Conservation (phyloP, 73 alveolate species). For the Paramecium biaurelia region DNA sequence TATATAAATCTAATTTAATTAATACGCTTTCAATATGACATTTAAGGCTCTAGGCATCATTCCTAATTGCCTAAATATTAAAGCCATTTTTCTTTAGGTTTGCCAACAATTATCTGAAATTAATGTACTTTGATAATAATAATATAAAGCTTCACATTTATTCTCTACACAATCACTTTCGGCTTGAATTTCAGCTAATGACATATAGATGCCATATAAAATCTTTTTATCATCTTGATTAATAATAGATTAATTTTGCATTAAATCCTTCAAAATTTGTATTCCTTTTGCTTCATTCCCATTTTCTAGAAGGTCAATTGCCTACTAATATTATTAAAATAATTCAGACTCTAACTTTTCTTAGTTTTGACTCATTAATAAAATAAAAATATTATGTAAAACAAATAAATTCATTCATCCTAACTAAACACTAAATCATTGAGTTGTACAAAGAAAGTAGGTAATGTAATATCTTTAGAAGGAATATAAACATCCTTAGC, state of each 20-base stretch:
- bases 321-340: background rate
- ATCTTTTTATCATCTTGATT: conserved; percentile 8
- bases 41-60: conserved; percentile 27
- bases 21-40: conserved; percentile 9
- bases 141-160: conserved; percentile 5
- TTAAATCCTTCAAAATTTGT: background rate
- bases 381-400: background rate
- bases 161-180: background rate
- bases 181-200: background rate
- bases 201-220: conserved; percentile 11
- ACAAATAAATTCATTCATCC: background rate
- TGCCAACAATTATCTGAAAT: background rate
- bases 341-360: conserved; percentile 16
- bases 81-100: background rate
- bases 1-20: background rate
- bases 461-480: background rate
- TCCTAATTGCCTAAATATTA: conserved; percentile 37
- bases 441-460: background rate
- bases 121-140: background rate
- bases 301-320: background rate
- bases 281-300: background rate
- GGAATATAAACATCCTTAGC: conserved; percentile 16
- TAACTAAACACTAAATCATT: background rate
- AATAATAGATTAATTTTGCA: background rate
- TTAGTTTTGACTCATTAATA: background rate